These are phyloP conservation scores for Spatholobus suberectus DNA, from an alignment of 306 rosid species.

Conservation along the genomic window DNA sequence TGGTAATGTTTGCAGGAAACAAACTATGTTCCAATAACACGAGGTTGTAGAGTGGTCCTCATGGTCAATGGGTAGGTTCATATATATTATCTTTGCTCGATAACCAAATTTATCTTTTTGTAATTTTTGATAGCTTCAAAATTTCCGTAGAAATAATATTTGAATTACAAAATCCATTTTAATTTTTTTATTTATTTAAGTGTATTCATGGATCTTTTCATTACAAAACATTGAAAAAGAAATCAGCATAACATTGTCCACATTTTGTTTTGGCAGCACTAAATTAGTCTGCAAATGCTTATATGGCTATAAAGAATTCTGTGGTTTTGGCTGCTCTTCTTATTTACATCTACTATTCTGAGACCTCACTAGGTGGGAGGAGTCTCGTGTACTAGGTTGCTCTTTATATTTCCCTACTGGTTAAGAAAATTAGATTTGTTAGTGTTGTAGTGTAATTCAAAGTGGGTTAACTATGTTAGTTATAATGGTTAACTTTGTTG, in stretches of 20 bases:
- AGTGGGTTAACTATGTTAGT: too few species aligned
- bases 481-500: too few species aligned
- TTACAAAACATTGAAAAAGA: slow-evolving; percentile 7
- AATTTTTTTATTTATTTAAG: too few species aligned
- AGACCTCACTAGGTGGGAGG: too few species aligned
- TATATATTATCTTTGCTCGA: slow-evolving; percentile 34
- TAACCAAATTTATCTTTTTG: not conserved
- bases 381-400: too few species aligned
- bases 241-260: not conserved
- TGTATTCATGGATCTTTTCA: not conserved
- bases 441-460: too few species aligned
- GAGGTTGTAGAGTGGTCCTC: slow-evolving; percentile 89
- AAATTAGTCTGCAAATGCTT: not conserved
- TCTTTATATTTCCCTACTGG: not conserved
- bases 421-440: too few species aligned
- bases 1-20: slow-evolving; percentile 67
- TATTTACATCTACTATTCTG: too few species aligned
- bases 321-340: not conserved
- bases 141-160: too few species aligned
- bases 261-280: not conserved
- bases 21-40: slow-evolving; percentile 88
- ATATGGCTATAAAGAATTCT: not conserved
- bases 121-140: too few species aligned
- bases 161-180: too few species aligned
- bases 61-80: slow-evolving; percentile 87